These are phyloP conservation scores for Glomus cerebriforme DNA, from an alignment of 192 early-diverging fungal species.

Conservation along the genomic window DNA sequence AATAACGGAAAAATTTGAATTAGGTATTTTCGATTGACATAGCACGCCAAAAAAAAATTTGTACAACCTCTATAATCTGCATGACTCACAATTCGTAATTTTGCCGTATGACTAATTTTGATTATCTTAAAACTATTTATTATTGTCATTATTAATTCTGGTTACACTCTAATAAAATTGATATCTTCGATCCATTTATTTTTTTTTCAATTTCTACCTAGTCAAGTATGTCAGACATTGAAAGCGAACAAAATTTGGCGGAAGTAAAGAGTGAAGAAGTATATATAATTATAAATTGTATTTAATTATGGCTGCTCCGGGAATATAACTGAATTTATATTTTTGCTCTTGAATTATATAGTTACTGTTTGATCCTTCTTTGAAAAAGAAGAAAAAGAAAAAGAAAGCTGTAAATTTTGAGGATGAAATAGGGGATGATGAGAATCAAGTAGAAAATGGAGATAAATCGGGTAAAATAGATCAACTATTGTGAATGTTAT, in stretches of 20 bases:
- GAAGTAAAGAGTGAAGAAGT: slow-evolving; percentile 38
- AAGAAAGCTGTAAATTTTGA: slow-evolving; percentile 59
- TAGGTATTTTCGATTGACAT: no score
- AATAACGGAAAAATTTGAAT: no score
- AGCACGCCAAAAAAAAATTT: no score
- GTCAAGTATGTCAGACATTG: slow-evolving; percentile 22
- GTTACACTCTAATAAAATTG: no score
- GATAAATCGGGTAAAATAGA: slow-evolving; percentile 1
- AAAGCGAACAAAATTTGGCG: slow-evolving; percentile 36
- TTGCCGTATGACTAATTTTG: no score
- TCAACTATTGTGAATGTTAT: not conserved
- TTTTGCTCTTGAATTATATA: not conserved
- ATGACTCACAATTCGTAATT: no score
- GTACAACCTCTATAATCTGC: no score
- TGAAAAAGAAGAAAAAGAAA: slow-evolving; percentile 70
- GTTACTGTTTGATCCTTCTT: slow-evolving; percentile 25
- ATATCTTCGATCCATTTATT: no score
- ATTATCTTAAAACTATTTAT: no score
- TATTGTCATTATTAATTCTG: no score
- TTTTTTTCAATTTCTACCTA: no score
- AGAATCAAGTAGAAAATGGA: slow-evolving; percentile 19
- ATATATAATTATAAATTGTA: not conserved
- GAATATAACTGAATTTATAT: slow-evolving; percentile 8
- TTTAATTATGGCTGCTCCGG: no score
- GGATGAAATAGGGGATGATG: slow-evolving; percentile 36